A percentile compares a stretch with the other conserved stretches of the same genome.
Conservation (phyloP, 345 rosid genomes). For the Acer yangbiense region DNA sequence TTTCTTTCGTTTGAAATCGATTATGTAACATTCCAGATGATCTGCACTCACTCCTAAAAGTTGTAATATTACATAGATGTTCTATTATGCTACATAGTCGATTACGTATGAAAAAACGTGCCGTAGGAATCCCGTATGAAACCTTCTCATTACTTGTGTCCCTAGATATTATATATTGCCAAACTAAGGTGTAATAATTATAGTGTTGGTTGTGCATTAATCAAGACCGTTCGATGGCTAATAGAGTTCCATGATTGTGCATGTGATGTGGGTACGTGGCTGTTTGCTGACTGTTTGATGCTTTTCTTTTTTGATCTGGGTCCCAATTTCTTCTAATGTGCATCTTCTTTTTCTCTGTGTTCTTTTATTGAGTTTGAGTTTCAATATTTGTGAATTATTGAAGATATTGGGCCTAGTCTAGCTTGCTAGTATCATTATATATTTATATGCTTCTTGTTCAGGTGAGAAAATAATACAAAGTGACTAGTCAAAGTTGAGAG, state of each 20-base stretch:
- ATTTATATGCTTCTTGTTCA: neutral
- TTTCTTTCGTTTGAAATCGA: no score
- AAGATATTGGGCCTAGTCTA: neutral
- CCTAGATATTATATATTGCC: neutral
- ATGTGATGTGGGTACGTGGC: conserved; percentile 26
- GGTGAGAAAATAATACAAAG: no score
- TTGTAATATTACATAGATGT: no score
- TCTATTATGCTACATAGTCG: no score
- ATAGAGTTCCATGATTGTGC: conserved; percentile 8
- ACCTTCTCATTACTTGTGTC: no score
- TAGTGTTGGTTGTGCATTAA: neutral
- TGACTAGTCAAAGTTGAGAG: no score
- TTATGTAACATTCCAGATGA: no score
- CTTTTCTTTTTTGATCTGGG: neutral
- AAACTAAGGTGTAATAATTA: no score
- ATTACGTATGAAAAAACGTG: no score
- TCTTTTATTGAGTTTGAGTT: neutral
- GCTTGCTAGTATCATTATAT: neutral
- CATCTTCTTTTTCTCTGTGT: neutral
- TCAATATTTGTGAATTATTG: neutral
- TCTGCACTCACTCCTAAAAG: no score
- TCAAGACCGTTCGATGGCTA: neutral
- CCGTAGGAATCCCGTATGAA: no score
- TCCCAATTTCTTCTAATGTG: conserved; percentile 3
- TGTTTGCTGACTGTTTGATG: neutral